Evolutionary conservation across 1,284 basidiomycete species (phyloP).

Genomic region (Porodaedalea pini): DNA sequence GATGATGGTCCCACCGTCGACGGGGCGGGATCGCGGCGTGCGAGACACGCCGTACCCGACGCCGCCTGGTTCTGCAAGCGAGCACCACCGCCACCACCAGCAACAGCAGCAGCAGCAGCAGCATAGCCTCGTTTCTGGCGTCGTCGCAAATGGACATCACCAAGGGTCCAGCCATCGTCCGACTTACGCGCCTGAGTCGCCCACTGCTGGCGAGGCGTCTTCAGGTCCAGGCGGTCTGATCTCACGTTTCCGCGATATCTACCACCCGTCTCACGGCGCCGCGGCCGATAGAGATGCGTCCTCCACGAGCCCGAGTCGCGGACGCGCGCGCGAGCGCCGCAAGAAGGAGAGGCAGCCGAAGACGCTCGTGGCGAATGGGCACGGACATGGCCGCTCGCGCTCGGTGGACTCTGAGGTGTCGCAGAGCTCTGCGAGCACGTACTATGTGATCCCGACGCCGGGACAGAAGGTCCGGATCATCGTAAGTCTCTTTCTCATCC

Average conservation of each 20-base stretch:
- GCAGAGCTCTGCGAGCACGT: conserved; percentile 60
- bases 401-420: conserved; percentile 37
- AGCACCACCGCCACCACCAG: background rate
- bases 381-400: conserved; percentile 27
- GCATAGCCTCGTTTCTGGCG: background rate
- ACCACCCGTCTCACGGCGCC: background rate
- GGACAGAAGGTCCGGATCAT: conserved; percentile 69
- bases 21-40: conserved; percentile 5
- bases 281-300: background rate
- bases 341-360: background rate
- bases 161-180: background rate
- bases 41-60: conserved; percentile 14
- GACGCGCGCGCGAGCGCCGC: conserved; percentile 1
- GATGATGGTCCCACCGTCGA: conserved; percentile 1
- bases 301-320: background rate
- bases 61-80: conserved; percentile 12
- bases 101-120: background rate
- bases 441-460: conserved; percentile 63
- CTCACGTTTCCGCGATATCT: conserved; percentile 11
- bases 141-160: background rate
- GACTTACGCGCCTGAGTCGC: background rate
- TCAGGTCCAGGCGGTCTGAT: background rate
- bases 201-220: background rate
- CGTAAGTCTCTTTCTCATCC: conserved; percentile 42
- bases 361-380: background rate